Evolutionary conservation across 1,284 basidiomycete genomes (phyloP).

Genomic region (Caloboletus firmus): DNA sequence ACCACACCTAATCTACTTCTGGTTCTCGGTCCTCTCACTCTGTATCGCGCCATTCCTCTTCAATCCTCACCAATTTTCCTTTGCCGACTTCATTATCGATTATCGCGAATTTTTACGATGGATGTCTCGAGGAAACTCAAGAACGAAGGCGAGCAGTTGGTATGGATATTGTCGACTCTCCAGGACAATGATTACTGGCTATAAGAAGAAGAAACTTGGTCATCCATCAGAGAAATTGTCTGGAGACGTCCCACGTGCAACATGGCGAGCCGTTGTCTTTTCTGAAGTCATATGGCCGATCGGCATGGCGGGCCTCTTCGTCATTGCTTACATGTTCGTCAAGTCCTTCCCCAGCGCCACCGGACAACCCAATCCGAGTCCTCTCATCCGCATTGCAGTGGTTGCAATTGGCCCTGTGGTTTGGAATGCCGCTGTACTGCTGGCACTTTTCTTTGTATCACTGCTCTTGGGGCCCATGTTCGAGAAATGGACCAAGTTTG

Average conservation of each 20-base stretch:
- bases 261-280: conserved; percentile 82
- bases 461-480: conserved; percentile 92
- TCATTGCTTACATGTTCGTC: conserved; percentile 88
- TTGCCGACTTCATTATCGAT: conserved; percentile 94
- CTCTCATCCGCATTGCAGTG: conserved; percentile 89
- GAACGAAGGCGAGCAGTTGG: conserved; percentile 95
- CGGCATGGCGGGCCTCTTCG: conserved; percentile 73
- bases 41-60: conserved; percentile 95
- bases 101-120: conserved; percentile 96
- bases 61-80: conserved; percentile 98
- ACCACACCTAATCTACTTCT: conserved; percentile 95
- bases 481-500: conserved; percentile 84
- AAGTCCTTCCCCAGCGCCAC: conserved; percentile 78
- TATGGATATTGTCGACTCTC: conserved; percentile 97
- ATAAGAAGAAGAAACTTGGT: conserved; percentile 97
- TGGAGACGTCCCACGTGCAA: conserved; percentile 86
- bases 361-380: conserved; percentile 64
- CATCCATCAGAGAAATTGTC: conserved; percentile 95
- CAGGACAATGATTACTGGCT: conserved; percentile 93
- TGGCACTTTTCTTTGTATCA: conserved; percentile 87
- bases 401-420: conserved; percentile 93
- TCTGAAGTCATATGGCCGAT: conserved; percentile 87
- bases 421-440: conserved; percentile 90
- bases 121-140: conserved; percentile 97
- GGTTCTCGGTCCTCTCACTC: conserved; percentile 88